These are phyloP conservation scores for Termitomyces sp. DNA, from an alignment of 768 basidiomycete genomes.

Conservation along the genomic window DNA sequence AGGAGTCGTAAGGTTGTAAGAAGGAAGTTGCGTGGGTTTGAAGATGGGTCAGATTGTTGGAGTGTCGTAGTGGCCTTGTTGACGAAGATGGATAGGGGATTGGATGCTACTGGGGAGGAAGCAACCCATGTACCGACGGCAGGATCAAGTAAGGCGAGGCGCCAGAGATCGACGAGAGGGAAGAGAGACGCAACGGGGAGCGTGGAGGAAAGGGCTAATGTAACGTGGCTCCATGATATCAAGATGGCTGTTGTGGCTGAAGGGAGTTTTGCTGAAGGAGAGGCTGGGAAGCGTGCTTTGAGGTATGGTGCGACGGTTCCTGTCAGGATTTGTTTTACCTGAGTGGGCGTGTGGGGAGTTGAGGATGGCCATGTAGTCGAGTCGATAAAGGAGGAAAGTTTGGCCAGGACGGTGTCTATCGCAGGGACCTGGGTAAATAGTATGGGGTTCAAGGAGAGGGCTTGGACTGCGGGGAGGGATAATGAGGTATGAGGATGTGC, in stretches of 20 bases:
- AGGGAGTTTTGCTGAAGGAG: constrained; percentile 18
- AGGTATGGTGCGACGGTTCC: constrained; percentile 59
- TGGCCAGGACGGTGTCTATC: constrained; percentile 58
- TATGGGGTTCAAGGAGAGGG: constrained; percentile 70
- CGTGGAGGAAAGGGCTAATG: constrained; percentile 35
- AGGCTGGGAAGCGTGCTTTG: constrained; percentile 48
- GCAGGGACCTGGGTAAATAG: constrained; percentile 71
- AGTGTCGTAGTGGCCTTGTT: constrained; percentile 27
- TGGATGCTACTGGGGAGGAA: constrained; percentile 30
- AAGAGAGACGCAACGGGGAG: constrained; percentile 63
- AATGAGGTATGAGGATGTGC: constrained; percentile 75
- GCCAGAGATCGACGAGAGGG: constrained; percentile 82
- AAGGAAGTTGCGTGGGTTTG: constrained; percentile 50
- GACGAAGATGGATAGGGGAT: constrained; percentile 46
- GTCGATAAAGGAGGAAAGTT: constrained; percentile 64
- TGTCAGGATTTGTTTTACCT: constrained; percentile 50
- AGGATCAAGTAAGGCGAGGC: constrained; percentile 69
- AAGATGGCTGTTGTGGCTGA: constrained; percentile 38
- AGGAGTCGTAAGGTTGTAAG: constrained; percentile 68
- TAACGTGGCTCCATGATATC: constrained; percentile 47
- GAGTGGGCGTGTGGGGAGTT: constrained; percentile 25
- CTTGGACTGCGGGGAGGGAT: constrained; percentile 54
- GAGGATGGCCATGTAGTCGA: constrained; percentile 33
- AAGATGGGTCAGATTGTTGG: background rate
- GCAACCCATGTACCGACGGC: constrained; percentile 49